Evolutionary conservation across 768 basidiomycete genomes (phyloP).

Genomic region (Gloeostereum incarnatum): DNA sequence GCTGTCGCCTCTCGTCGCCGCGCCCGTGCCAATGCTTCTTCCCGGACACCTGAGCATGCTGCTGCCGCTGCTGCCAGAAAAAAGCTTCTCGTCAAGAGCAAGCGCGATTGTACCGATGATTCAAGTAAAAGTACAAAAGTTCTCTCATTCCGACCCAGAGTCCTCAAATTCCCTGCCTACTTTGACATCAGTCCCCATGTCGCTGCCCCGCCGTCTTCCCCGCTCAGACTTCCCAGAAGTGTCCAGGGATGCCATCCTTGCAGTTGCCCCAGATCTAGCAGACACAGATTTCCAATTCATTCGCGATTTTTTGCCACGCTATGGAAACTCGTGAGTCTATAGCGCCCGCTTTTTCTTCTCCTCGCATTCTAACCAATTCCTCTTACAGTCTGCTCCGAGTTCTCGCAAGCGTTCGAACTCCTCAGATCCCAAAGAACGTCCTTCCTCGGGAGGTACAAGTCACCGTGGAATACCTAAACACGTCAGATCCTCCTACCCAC

Average conservation of each 20-base stretch:
- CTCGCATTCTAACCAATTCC: constrained; percentile 1
- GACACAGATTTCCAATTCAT: constrained; percentile 30
- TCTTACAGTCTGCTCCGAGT: constrained; percentile 27
- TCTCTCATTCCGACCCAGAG: constrained; percentile 5
- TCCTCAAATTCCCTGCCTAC: constrained; percentile 2
- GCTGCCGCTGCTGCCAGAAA: constrained; percentile 5
- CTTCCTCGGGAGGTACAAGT: constrained; percentile 36
- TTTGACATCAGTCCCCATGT: constrained; percentile 15
- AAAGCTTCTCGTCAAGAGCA: no score
- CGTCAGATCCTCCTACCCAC: constrained; percentile 35
- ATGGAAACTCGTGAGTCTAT: constrained; percentile 31
- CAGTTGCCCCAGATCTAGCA: constrained; percentile 31
- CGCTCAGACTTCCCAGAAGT: constrained; percentile 33
- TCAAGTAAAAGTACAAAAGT: not conserved
- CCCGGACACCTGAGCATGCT: constrained; percentile 1
- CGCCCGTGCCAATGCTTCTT: not conserved
- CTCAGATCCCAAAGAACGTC: constrained; percentile 15
- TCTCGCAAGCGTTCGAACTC: constrained; percentile 24
- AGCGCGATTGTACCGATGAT: no score
- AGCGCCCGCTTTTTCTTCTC: not conserved
- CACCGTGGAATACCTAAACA: constrained; percentile 21
- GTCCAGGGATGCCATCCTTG: constrained; percentile 26
- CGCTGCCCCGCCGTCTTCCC: constrained; percentile 36
- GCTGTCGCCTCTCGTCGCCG: not conserved
- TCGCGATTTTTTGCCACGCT: constrained; percentile 29